Evolutionary conservation across 2,329 filamentous ascomycete genomes (phyloP).

Genomic region (Penicillium sp.): DNA sequence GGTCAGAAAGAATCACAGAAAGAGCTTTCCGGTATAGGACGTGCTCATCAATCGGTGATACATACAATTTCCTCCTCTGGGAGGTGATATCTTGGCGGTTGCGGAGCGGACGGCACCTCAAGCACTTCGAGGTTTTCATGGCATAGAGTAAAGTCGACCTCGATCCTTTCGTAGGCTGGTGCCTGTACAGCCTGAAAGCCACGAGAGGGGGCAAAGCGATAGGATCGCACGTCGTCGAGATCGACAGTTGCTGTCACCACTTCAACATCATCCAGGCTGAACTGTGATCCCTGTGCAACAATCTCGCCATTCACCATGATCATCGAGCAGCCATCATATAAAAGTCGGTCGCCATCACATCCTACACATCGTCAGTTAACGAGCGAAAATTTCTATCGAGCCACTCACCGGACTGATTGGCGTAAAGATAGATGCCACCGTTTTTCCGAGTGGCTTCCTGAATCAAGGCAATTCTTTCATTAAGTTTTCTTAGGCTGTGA

Average conservation of each 20-base stretch:
- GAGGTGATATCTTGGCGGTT: conserved; percentile 50
- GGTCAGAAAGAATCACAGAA: too few relatives aligned
- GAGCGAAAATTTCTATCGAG: too few relatives aligned
- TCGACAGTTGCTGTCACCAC: conserved; percentile 62
- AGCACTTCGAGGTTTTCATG: conserved; percentile 43
- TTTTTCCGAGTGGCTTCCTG: conserved; percentile 51
- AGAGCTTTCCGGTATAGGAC: too few relatives aligned
- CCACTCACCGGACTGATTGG: conserved; percentile 13
- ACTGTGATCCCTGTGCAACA: conserved; percentile 61
- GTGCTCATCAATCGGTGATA: too few relatives aligned
- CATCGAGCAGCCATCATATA: conserved; percentile 59
- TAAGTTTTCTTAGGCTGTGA: conserved; percentile 61
- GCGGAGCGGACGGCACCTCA: conserved; percentile 42
- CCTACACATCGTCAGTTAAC: conserved; percentile 26
- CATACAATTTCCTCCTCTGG: conserved; percentile 60
- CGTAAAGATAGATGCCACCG: too few relatives aligned
- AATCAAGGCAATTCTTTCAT: conserved; percentile 60
- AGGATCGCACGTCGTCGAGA: conserved; percentile 56
- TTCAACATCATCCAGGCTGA: conserved; percentile 60
- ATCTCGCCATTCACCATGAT: conserved; percentile 59
- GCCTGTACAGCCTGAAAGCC: conserved; percentile 33
- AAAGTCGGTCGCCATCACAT: conserved; percentile 56
- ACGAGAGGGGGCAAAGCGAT: conserved; percentile 26
- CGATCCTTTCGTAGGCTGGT: conserved; percentile 33
- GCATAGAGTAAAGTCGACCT: conserved; percentile 34